Percentiles rank a stretch among this genome's conserved stretches.
phyloP scores from a whole-genome alignment of 768 basidiomycete species.

The Lyophyllum decastes region DNA sequence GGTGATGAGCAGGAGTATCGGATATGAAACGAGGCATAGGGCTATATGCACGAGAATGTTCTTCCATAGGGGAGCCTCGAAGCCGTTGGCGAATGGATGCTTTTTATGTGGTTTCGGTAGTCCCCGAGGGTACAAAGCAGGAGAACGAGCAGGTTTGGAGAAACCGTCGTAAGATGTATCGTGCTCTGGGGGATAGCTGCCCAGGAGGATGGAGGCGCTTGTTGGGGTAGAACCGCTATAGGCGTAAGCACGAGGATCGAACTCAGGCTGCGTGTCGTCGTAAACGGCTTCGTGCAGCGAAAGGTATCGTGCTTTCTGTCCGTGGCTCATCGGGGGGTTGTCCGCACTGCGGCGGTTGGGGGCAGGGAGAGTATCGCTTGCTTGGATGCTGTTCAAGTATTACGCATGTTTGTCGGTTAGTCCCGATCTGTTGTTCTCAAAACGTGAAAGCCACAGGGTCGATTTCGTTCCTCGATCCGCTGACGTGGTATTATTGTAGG shows the following conservation, averaged over 20 bases:
- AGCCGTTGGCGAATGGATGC: constrained; percentile 31
- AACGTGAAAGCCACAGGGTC: no score
- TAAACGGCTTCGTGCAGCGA: constrained; percentile 11
- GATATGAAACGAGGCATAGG: constrained; percentile 35
- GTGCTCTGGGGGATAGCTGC: not conserved
- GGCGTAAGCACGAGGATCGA: constrained; percentile 6
- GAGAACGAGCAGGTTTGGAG: constrained; percentile 9
- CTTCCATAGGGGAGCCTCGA: constrained; percentile 35
- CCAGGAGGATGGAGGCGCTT: not conserved
- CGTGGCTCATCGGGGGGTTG: constrained; percentile 1
- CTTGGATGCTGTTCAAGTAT: not conserved
- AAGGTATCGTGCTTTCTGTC: constrained; percentile 7
- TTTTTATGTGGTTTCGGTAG: constrained; percentile 6
- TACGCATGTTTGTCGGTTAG: not conserved
- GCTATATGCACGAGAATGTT: constrained; percentile 28
- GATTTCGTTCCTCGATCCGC: no score
- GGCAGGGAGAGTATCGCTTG: not conserved
- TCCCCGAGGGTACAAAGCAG: constrained; percentile 13
- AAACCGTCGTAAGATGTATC: not conserved
- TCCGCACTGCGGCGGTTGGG: not conserved
- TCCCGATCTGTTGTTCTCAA: not conserved
- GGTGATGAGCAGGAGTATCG: constrained; percentile 31
- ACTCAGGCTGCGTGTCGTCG: constrained; percentile 11
- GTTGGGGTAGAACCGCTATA: not conserved
- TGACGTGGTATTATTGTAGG: no score